These are phyloP conservation scores for Sclerotiophoma versabilis DNA, from an alignment of 2,329 filamentous ascomycete species.

Conservation along the genomic window DNA sequence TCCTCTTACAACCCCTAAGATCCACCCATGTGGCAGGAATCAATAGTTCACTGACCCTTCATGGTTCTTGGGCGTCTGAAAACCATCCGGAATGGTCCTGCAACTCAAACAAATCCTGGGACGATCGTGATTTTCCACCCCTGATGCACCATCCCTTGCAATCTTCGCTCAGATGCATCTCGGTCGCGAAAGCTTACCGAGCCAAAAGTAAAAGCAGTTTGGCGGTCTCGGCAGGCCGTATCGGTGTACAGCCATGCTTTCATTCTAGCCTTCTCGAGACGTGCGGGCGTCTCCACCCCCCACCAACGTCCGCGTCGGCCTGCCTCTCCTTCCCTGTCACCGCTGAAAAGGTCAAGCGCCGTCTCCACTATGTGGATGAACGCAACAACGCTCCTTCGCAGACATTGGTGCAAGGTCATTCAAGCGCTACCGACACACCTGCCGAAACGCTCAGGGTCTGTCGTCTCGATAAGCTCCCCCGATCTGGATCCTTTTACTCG, in stretches of 20 bases:
- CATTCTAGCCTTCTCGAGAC: slow-evolving; percentile 27
- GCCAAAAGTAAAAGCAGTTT: slow-evolving; percentile 20
- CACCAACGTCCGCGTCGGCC: slow-evolving; percentile 42
- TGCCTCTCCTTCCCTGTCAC: slow-evolving; percentile 32
- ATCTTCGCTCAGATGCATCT: slow-evolving; percentile 21
- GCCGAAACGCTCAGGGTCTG: slow-evolving; percentile 11
- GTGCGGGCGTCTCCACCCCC: slow-evolving; percentile 25
- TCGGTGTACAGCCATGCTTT: slow-evolving; percentile 25
- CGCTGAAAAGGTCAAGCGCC: slow-evolving; percentile 26
- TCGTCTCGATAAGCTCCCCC: slow-evolving; percentile 8
- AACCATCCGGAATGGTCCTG: slow-evolving; percentile 15
- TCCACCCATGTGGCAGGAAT: slow-evolving; percentile 27
- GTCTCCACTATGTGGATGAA: slow-evolving; percentile 30
- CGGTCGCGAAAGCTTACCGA: slow-evolving; percentile 18
- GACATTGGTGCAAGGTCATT: slow-evolving; percentile 24
- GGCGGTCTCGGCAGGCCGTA: slow-evolving; percentile 23
- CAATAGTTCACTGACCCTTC: slow-evolving; percentile 13
- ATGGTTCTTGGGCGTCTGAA: slow-evolving; percentile 19
- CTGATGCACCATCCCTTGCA: slow-evolving; percentile 26
- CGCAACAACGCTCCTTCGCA: slow-evolving; percentile 27
- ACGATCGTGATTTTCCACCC: slow-evolving; percentile 31
- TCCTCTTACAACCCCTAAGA: slow-evolving; percentile 7
- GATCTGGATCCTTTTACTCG: slow-evolving; percentile 14
- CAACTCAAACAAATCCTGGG: slow-evolving; percentile 24
- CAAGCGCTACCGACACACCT: slow-evolving; percentile 24